A percentile compares a stretch with the other conserved stretches of the same genome.
Conservation (phyloP, 148 eudicot genomes). For the Cornus florida region DNA sequence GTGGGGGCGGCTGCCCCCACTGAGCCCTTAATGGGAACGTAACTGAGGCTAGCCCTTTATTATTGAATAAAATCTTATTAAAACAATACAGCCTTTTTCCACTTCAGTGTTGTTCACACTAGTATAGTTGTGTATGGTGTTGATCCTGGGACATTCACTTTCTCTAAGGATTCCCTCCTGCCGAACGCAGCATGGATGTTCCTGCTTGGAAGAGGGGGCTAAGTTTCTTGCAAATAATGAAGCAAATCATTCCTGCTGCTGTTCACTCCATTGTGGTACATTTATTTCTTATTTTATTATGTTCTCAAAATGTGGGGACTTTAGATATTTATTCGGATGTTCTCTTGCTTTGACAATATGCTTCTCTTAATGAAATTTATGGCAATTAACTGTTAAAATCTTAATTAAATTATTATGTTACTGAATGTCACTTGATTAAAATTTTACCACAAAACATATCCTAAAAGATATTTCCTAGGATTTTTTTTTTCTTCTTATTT, state of each 20-base stretch:
- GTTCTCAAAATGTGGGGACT: background rate
- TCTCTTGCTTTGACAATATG: background rate
- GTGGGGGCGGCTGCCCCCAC: too few species aligned
- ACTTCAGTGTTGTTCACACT: constrained; percentile 2
- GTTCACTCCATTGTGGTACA: constrained; percentile 93
- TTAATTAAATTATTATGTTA: background rate
- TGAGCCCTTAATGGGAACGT: too few species aligned
- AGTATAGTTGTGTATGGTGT: constrained; percentile 39
- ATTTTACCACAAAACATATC: background rate
- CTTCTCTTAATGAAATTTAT: background rate
- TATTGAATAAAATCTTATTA: background rate
- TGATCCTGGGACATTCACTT: constrained; percentile 75
- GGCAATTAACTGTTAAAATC: background rate
- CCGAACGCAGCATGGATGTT: constrained; percentile 99
- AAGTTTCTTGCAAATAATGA: constrained; percentile 64
- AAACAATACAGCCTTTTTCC: background rate
- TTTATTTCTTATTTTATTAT: background rate
- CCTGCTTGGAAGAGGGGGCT: constrained; percentile 97
- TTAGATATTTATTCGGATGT: background rate
- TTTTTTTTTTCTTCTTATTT: background rate
- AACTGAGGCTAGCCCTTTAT: too few species aligned
- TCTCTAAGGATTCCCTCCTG: constrained; percentile 96
- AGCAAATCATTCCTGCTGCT: constrained; percentile 79
- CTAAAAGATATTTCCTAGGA: background rate
- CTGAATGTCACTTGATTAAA: background rate